These are phyloP conservation scores for Daldinia childiae DNA, from an alignment of 495 filamentous ascomycete genomes.

Conservation along the genomic window DNA sequence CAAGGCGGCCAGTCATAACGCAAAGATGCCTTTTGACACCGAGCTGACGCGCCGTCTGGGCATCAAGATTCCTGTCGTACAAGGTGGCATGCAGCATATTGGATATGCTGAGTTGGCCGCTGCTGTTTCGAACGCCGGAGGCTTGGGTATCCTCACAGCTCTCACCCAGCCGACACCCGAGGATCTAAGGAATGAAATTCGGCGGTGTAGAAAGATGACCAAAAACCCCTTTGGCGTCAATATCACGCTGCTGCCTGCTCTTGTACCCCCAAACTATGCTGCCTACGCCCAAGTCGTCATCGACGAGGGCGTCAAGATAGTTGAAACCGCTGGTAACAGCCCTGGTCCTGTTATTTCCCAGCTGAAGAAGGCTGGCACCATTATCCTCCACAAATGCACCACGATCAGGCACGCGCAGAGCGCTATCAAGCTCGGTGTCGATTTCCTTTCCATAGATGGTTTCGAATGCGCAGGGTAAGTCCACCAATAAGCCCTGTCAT, in stretches of 20 bases:
- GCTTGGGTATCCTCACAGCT: conserved; percentile 91
- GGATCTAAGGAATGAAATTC: conserved; percentile 93
- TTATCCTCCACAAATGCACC: conserved; percentile 96
- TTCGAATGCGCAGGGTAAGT: conserved; percentile 95
- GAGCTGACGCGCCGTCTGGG: conserved; percentile 88
- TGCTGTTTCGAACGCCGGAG: conserved; percentile 94
- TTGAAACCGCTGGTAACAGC: conserved; percentile 96
- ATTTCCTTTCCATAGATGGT: conserved; percentile 95
- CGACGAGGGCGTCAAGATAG: conserved; percentile 90
- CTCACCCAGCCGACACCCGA: conserved; percentile 94
- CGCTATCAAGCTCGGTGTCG: conserved; percentile 92
- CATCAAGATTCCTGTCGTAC: conserved; percentile 93
- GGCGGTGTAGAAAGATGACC: conserved; percentile 84
- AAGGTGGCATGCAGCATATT: conserved; percentile 87
- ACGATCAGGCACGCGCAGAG: conserved; percentile 93
- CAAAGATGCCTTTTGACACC: conserved; percentile 89
- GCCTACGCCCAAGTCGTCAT: conserved; percentile 94
- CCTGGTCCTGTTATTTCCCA: conserved; percentile 90
- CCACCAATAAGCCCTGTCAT: conserved; percentile 11
- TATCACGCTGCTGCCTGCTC: conserved; percentile 90
- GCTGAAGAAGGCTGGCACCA: conserved; percentile 81
- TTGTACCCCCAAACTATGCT: conserved; percentile 88
- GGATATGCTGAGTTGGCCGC: conserved; percentile 92
- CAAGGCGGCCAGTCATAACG: conserved; percentile 29
- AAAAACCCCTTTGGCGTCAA: conserved; percentile 93